Evolutionary conservation across 164 flowering plant genomes (phyloP).

Genomic region (Cinnamomum micranthum): DNA sequence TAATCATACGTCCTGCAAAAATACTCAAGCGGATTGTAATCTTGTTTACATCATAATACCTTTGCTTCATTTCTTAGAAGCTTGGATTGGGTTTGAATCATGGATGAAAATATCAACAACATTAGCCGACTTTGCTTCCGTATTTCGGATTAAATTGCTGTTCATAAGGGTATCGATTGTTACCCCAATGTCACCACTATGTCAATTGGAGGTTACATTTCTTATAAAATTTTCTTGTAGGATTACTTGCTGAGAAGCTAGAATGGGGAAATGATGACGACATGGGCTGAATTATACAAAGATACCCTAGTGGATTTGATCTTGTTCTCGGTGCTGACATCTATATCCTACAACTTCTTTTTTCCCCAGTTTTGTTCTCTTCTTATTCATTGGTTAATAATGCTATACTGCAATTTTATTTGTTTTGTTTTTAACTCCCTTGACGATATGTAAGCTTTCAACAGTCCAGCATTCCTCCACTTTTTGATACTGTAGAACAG

Average conservation of each 20-base stretch:
- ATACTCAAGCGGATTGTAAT: neutral
- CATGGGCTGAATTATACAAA: conserved; percentile 41
- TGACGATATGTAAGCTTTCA: conserved; percentile 76
- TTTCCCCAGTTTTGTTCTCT: neutral
- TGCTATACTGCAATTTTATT: neutral
- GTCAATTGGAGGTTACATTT: conserved; percentile 6
- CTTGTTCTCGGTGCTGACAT: conserved; percentile 97
- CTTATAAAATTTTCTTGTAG: conserved; percentile 30
- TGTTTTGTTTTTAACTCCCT: conserved; percentile 28
- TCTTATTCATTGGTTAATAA: neutral
- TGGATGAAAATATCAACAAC: neutral
- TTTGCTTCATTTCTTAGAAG: neutral
- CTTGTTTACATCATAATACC: neutral
- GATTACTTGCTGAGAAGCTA: conserved; percentile 58
- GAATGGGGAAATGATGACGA: conserved; percentile 88
- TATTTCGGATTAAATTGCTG: too few species aligned
- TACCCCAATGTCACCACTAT: neutral
- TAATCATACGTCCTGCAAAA: neutral
- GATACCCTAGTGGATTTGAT: conserved; percentile 71
- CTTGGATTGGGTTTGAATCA: neutral
- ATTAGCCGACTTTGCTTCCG: neutral
- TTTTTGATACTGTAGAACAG: conserved; percentile 66
- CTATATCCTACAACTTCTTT: conserved; percentile 56
- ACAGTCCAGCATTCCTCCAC: conserved; percentile 71
- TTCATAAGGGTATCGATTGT: neutral